phyloP scores from a whole-genome alignment of 129 eudicot genomes.

The Dittrichia graveolens region DNA sequence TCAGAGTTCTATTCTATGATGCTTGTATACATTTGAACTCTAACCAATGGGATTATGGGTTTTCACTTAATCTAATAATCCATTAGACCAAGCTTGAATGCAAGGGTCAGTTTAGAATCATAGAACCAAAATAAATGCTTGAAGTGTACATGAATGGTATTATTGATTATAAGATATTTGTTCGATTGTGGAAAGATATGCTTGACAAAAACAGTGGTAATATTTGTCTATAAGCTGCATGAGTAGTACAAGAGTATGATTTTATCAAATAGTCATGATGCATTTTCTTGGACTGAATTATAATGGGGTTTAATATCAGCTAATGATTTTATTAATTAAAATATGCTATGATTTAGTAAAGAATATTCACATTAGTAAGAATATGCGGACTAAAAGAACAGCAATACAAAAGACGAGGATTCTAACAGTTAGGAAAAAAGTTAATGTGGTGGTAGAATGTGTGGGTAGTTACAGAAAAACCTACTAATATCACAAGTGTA shows the following conservation, averaged over 20 bases:
- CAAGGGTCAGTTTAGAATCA: not conserved
- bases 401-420: not conserved
- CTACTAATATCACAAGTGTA: not conserved
- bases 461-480: not conserved
- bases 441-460: not conserved
- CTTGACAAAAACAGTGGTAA: not conserved
- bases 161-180: not conserved
- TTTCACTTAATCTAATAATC: slow-evolving; percentile 2
- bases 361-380: not conserved
- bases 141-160: not conserved
- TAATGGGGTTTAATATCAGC: not conserved
- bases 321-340: not conserved
- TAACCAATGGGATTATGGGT: not conserved
- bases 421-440: not conserved
- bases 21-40: not conserved
- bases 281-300: not conserved
- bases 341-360: not conserved
- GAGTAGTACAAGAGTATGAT: not conserved
- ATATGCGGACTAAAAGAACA: not conserved
- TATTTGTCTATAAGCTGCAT: not conserved
- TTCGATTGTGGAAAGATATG: not conserved
- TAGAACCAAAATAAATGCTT: not conserved
- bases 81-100: not conserved
- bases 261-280: not conserved
- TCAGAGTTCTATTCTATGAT: not conserved